Evolutionary conservation across 768 basidiomycete genomes (phyloP), one percentile per base, ranked within the genome.

Genomic region (Boletus sp.): DNA sequence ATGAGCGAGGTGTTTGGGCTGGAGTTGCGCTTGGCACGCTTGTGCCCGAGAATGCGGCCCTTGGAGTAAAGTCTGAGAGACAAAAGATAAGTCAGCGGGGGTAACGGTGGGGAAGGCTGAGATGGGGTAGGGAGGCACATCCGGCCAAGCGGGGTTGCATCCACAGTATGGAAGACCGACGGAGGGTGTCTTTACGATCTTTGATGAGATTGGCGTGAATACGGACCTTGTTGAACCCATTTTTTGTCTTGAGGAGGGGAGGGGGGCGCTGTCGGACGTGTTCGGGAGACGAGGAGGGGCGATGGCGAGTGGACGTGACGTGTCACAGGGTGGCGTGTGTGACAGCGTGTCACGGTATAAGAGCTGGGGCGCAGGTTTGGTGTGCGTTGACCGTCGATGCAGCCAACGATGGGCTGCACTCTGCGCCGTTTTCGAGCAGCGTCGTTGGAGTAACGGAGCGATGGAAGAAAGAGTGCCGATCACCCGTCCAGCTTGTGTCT

Each of bases 11-110:
- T 97, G 82, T 96, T 96, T 70, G 93, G 94, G 70, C 88, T 83
- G 54, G 89, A 82, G 83, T 98, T 98, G 71, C 93, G 88, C 80
- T 98, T 98, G 58, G 91, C 94, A 61, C 97, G 92, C 80, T 98
- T 98, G 90, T 96, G 92, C 61, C 95, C 93, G 67, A 98, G 81
- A 71, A 99, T 86, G 68, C 97, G 93, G 74, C 93, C 97, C 82
- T 97, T 98, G 76, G 75, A 74, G 83, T 97, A 96, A 69, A 97
- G 84, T 83, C 95, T 96, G 71, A 43, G 47, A 38, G 46, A 34
- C 49, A 9, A 42, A 23, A n/a, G 1, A 11, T 15, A 5, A 2
- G 53, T 58, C 33, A 58, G 42, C 9, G 23, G 25, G 33, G 4
- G 33, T 1, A 17, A n/a, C n/a, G n/a, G n/a, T n/a, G 11, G 1